These are phyloP conservation scores for Coffea humblotiana DNA, from an alignment of 305 asterid genomes.

Conservation along the genomic window DNA sequence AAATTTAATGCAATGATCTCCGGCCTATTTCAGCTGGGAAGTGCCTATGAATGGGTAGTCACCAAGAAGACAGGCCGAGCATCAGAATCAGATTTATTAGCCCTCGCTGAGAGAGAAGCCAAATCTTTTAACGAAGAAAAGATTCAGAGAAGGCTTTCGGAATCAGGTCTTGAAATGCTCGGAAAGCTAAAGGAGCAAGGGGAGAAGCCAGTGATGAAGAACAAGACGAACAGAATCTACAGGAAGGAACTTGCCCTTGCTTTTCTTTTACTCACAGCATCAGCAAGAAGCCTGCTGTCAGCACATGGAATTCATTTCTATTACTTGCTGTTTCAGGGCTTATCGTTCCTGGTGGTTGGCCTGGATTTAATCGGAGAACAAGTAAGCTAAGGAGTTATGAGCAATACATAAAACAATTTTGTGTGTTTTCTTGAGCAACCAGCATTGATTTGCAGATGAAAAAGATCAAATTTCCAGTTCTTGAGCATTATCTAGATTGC, in stretches of 20 bases:
- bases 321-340: constrained; percentile 85
- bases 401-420: too few relatives aligned
- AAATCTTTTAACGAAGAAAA: constrained; percentile 59
- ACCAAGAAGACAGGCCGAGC: constrained; percentile 91
- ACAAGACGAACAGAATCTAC: constrained; percentile 66
- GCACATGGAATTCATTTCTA: constrained; percentile 96
- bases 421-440: constrained; percentile 3
- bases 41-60: constrained; percentile 98
- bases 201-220: constrained; percentile 37
- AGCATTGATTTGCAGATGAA: neutral
- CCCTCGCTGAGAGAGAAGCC: constrained; percentile 75
- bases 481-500: neutral
- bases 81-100: constrained; percentile 74
- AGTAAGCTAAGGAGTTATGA: constrained; percentile 40
- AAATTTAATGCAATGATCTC: constrained; percentile 96
- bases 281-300: constrained; percentile 74
- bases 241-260: constrained; percentile 80
- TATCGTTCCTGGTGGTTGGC: constrained; percentile 78
- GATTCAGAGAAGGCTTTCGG: constrained; percentile 73
- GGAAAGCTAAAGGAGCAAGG: constrained; percentile 56
- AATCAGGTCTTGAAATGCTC: constrained; percentile 79
- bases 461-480: constrained; percentile 13
- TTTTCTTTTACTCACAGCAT: constrained; percentile 81
- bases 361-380: constrained; percentile 94
- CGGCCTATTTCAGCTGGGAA: constrained; percentile 86